Evolutionary conservation across 2,329 filamentous ascomycete species (phyloP).

Genomic region (Botryosphaeria agaves): DNA sequence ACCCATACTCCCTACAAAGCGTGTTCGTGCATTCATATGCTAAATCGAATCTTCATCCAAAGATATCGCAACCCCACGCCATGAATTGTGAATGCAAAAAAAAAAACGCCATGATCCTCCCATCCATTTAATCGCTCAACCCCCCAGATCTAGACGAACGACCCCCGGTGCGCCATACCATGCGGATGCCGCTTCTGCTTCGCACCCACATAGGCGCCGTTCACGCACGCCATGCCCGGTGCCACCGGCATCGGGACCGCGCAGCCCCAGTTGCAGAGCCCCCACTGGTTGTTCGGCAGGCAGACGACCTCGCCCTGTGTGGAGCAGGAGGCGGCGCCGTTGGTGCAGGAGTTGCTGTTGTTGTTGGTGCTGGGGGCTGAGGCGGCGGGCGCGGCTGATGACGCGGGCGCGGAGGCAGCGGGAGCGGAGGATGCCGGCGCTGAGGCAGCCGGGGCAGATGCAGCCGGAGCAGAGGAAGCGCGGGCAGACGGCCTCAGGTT

Average conservation of each 20-base stretch:
- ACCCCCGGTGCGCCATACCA: too few species aligned
- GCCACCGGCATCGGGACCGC: not conserved
- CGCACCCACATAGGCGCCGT: too few species aligned
- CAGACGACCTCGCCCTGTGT: constrained; percentile 24
- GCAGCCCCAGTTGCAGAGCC: constrained; percentile 21
- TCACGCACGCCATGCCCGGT: not conserved
- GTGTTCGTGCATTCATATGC: too few species aligned
- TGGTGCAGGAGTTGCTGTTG: constrained; percentile 4
- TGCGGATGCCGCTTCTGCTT: too few species aligned
- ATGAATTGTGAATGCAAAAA: too few species aligned
- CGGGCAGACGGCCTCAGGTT: constrained; percentile 2
- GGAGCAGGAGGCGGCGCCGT: constrained; percentile 17
- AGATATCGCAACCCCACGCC: too few species aligned
- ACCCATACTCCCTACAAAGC: too few species aligned
- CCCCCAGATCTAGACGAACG: too few species aligned
- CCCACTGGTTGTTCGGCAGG: constrained; percentile 22
- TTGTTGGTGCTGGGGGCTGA: constrained; percentile 4
- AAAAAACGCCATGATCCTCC: too few species aligned
- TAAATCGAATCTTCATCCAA: too few species aligned
- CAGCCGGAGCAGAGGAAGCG: constrained; percentile 5
- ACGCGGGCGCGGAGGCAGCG: constrained; percentile 2
- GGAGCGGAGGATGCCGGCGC: constrained; percentile 5
- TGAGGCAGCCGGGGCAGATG: constrained; percentile 5
- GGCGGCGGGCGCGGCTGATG: constrained; percentile 1
- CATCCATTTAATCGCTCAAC: too few species aligned